Percentiles rank a stretch among this genome's conserved stretches.
phyloP scores from a whole-genome alignment of 208 protist genomes.

The Porcisia hertigi region DNA sequence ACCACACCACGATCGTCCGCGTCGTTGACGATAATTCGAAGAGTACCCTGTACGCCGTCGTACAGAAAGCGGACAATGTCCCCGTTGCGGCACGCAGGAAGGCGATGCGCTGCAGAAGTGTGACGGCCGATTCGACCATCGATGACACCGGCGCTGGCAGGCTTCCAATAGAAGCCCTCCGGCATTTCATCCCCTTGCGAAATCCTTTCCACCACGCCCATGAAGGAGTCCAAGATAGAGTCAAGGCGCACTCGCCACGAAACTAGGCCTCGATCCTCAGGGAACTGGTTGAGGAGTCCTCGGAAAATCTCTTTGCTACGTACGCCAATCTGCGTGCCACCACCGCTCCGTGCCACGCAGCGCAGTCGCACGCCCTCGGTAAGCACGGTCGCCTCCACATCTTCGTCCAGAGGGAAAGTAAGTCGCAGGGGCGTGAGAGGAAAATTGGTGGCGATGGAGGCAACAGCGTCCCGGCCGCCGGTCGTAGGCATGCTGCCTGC shows the following conservation, averaged over 20 bases:
- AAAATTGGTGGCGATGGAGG: neutral
- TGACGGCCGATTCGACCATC: slow-evolving; percentile 63
- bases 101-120: slow-evolving; percentile 35
- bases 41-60: slow-evolving; percentile 36
- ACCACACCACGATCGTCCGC: slow-evolving; percentile 52
- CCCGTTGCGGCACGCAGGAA: slow-evolving; percentile 66
- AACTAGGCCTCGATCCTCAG: slow-evolving; percentile 56
- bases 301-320: slow-evolving; percentile 77
- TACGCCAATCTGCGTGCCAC: slow-evolving; percentile 70
- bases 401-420: slow-evolving; percentile 68
- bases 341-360: slow-evolving; percentile 47
- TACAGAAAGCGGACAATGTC: slow-evolving; percentile 68
- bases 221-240: slow-evolving; percentile 64
- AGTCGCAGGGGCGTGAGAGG: slow-evolving; percentile 30
- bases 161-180: slow-evolving; percentile 88
- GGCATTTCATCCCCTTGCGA: slow-evolving; percentile 31
- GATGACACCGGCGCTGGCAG: slow-evolving; percentile 41
- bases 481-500: slow-evolving; percentile 5
- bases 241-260: slow-evolving; percentile 78
- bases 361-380: slow-evolving; percentile 58
- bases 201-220: slow-evolving; percentile 73
- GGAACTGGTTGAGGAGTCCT: slow-evolving; percentile 36
- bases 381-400: slow-evolving; percentile 61
- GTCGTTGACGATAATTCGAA: slow-evolving; percentile 61
- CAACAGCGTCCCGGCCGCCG: neutral